phyloP scores from a whole-genome alignment of 345 rosid species.

The Trapa bicornis region DNA sequence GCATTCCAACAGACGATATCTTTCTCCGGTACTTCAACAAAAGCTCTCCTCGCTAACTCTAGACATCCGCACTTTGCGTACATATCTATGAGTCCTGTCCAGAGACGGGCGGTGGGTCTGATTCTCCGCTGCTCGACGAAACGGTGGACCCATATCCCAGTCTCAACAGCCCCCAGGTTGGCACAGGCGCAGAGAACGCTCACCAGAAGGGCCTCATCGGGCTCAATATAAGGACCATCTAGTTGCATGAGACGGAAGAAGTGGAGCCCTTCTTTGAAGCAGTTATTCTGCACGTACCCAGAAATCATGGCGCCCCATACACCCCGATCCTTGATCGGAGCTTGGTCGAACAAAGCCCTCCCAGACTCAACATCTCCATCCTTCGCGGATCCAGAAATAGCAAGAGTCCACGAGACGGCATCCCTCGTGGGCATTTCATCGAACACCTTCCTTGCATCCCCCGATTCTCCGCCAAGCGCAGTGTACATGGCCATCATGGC shows the following conservation, averaged over 20 bases:
- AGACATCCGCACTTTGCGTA: conserved; percentile 15
- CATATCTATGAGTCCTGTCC: conserved; percentile 17
- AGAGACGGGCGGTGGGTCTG: conserved; percentile 3
- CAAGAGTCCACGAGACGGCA: conserved; percentile 34
- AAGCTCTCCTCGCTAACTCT: conserved; percentile 9
- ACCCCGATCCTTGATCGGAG: conserved; percentile 28
- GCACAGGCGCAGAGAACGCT: conserved; percentile 15
- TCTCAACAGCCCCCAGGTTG: conserved; percentile 12
- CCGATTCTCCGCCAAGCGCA: conserved; percentile 15
- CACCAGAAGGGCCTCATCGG: conserved; percentile 16
- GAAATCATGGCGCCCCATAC: conserved; percentile 50
- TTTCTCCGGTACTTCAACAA: conserved; percentile 9
- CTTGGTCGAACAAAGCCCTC: conserved; percentile 27
- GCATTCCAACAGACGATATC: conserved; percentile 13
- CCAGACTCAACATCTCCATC: conserved; percentile 29
- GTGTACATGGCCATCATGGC: conserved; percentile 27
- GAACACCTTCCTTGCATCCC: conserved; percentile 22
- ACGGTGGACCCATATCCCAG: conserved; percentile 13
- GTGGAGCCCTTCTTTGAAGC: conserved; percentile 37
- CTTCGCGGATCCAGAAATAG: conserved; percentile 39
- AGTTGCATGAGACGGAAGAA: conserved; percentile 20
- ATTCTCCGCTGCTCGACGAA: not conserved
- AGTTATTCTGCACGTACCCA: conserved; percentile 33
- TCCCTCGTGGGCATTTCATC: conserved; percentile 23
- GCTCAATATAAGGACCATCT: conserved; percentile 8